Conservation (phyloP, 305 asterid species). For the Fraxinus dipetala region DNA sequence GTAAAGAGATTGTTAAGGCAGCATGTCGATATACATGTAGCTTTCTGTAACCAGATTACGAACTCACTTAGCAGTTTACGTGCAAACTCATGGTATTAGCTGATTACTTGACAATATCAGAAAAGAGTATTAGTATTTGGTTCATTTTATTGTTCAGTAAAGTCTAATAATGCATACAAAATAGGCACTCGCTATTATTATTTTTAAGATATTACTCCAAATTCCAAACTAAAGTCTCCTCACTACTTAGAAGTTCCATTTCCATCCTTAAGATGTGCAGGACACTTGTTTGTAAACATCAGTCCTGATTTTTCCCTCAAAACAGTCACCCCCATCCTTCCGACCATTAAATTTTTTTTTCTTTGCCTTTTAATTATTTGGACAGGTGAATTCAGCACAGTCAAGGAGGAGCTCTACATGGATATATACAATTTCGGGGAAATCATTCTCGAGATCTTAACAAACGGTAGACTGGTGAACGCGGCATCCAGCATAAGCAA, state of each 20-base stretch:
- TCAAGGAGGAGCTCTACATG: slow-evolving; percentile 54
- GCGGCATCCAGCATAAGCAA: slow-evolving; percentile 26
- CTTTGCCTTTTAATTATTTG: background rate
- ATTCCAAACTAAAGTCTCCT: background rate
- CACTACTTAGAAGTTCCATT: background rate
- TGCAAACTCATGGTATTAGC: background rate
- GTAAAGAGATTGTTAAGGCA: background rate
- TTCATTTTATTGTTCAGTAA: background rate
- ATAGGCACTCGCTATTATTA: background rate
- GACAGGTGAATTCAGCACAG: slow-evolving; percentile 48
- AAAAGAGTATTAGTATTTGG: background rate
- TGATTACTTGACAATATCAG: background rate
- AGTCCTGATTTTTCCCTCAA: too few relatives aligned
- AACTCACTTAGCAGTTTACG: background rate
- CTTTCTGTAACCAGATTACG: background rate
- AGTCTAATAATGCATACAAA: background rate
- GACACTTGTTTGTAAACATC: background rate
- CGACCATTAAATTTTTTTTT: background rate
- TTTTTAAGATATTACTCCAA: background rate
- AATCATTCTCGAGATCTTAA: slow-evolving; percentile 55
- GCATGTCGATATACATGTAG: background rate
- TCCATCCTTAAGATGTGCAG: background rate
- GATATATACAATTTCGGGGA: slow-evolving; percentile 73
- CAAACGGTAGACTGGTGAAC: slow-evolving; percentile 47
- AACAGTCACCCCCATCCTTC: background rate